phyloP scores from a whole-genome alignment of 208 protist genomes.

The Trypanosoma grayi region DNA sequence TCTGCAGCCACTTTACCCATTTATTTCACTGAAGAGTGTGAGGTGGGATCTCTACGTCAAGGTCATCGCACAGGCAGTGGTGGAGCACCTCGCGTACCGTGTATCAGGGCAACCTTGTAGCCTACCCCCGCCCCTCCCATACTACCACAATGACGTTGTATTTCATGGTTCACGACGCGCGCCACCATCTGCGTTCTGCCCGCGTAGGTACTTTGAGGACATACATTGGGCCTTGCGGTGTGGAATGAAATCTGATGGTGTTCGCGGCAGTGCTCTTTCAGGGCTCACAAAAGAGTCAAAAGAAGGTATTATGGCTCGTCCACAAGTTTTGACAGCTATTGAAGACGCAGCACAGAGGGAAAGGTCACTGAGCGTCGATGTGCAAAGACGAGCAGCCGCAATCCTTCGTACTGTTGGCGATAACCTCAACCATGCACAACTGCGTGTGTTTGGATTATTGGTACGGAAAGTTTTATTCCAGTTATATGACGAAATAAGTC shows the following conservation, averaged over 20 bases:
- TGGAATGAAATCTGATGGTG: slow-evolving; percentile 48
- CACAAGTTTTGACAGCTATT: slow-evolving; percentile 47
- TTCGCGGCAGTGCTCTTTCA: slow-evolving; percentile 29
- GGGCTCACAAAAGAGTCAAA: slow-evolving; percentile 55
- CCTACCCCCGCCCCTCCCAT: slow-evolving; percentile 43
- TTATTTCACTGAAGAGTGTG: slow-evolving; percentile 42
- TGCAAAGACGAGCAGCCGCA: slow-evolving; percentile 44
- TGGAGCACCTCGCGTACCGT: slow-evolving; percentile 35
- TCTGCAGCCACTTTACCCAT: slow-evolving; percentile 39
- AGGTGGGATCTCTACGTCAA: slow-evolving; percentile 75
- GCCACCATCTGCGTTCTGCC: slow-evolving; percentile 33
- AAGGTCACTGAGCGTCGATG: slow-evolving; percentile 30
- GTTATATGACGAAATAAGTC: slow-evolving; percentile 63
- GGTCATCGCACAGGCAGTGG: slow-evolving; percentile 35
- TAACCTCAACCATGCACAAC: slow-evolving; percentile 55
- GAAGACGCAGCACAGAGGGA: slow-evolving; percentile 42
- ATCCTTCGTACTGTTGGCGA: slow-evolving; percentile 80
- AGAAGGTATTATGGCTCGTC: slow-evolving; percentile 51
- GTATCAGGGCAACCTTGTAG: slow-evolving; percentile 18
- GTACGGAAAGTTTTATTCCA: slow-evolving; percentile 57
- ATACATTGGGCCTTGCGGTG: slow-evolving; percentile 43
- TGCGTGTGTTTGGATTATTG: slow-evolving; percentile 48
- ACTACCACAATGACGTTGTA: slow-evolving; percentile 61
- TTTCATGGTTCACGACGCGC: slow-evolving; percentile 36
- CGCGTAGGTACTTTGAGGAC: slow-evolving; percentile 24